phyloP scores from a whole-genome alignment of 2,329 filamentous ascomycete genomes.

The Hypoxylon sp. region DNA sequence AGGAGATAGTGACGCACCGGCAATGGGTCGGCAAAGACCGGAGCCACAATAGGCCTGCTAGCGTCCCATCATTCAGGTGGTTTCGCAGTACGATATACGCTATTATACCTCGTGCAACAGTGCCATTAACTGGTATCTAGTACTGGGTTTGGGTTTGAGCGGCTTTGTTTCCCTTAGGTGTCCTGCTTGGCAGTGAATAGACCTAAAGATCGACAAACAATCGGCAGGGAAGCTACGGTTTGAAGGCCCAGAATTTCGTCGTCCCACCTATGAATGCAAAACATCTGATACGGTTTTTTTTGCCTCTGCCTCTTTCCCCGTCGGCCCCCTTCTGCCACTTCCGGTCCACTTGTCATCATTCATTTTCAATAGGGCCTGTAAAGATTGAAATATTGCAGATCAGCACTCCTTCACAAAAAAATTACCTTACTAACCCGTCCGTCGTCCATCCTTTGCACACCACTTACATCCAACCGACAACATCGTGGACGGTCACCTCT shows the following conservation, averaged over 20 bases:
- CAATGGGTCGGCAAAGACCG: constrained; percentile 32
- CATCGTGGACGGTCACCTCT: constrained; percentile 21
- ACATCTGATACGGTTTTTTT: constrained; percentile 45
- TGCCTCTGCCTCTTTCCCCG: constrained; percentile 4
- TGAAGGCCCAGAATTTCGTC: background rate
- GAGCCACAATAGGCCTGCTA: constrained; percentile 14
- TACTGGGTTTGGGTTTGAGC: background rate
- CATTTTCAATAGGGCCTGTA: constrained; percentile 29
- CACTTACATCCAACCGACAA: constrained; percentile 19
- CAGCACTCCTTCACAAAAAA: constrained; percentile 25
- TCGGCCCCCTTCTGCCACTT: constrained; percentile 7
- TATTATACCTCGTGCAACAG: background rate
- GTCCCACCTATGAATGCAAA: constrained; percentile 41
- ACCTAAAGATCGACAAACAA: constrained; percentile 13
- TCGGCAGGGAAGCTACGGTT: constrained; percentile 16
- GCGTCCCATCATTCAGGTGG: background rate
- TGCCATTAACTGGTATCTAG: constrained; percentile 23
- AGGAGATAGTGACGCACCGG: constrained; percentile 5
- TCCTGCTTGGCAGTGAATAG: constrained; percentile 3
- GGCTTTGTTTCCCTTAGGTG: constrained; percentile 3
- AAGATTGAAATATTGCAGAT: constrained; percentile 38
- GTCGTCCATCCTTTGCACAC: constrained; percentile 6
- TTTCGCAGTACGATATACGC: background rate
- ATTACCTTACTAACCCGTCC: constrained; percentile 33
- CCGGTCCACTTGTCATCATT: constrained; percentile 37